Evolutionary conservation across 1,284 basidiomycete species (phyloP), one percentile per base, ranked within the genome.

Genomic region (Cryptococcus sp.): DNA sequence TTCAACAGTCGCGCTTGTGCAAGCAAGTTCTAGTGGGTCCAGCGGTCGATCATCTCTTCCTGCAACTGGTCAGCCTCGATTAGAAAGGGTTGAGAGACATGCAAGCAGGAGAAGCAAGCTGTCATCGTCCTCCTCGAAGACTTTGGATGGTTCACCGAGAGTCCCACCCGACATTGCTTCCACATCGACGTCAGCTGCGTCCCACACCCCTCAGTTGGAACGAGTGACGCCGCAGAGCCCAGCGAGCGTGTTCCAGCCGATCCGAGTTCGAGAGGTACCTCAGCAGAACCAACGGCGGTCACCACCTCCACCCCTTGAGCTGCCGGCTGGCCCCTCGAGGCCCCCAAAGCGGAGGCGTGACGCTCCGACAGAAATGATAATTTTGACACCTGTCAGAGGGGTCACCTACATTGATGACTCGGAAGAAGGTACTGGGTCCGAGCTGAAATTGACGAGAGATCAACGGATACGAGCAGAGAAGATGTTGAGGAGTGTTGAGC

Each of bases 401-500:
- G 58, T 60, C 25, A 52, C 38, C 17, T 62, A 58, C 38, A n/a
- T 59, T 8, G 43, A 62, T 35, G 48, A 62, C 45, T 63, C 58
- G 16, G 58, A 60, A 30, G 62, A 57, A 40, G 62, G 62, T 42
- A 67, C 47, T 27, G 64, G 43, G 2, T 56, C 23, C 16, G 61
- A 59, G 19, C 40, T 61, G 48, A 60, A 61, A 19, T 54, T 49
- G 47, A 58, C 19, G 49, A 63, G 20, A 40, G 53, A 65, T 40
- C 68, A 71, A 43, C 43, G 61, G 50, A 62, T 68, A 25, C 64
- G 62, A 42, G 66, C 70, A 22, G 61, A 68, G 17, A 55, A 57
- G 25, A 56, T 61, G n/a, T 69, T 76, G 61, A 64, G 62, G 39
- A 64, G 61, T 39, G 69, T 76, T 1, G 53, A 53, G 25, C 67